These are phyloP conservation scores for Besnoitia besnoiti DNA, from an alignment of 169 alveolate genomes.

Conservation along the genomic window DNA sequence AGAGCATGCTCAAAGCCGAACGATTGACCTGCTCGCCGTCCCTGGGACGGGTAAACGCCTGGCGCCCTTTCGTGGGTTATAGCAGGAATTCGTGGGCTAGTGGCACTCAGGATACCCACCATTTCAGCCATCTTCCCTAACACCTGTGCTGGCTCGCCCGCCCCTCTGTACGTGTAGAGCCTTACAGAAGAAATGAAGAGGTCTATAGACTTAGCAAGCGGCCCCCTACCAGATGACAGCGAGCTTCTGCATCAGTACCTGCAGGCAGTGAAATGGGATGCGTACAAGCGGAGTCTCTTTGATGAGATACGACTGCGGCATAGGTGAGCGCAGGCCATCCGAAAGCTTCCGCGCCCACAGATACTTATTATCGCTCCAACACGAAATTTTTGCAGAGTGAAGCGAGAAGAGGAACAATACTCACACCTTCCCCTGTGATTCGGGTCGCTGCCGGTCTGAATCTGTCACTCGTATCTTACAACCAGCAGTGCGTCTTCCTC, in stretches of 20 bases:
- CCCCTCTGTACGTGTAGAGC: background rate
- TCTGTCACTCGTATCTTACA: background rate
- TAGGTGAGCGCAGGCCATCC: too few species aligned
- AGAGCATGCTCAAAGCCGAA: too few species aligned
- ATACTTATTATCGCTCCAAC: too few species aligned
- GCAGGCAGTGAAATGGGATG: slow-evolving; percentile 40
- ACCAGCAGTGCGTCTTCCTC: background rate
- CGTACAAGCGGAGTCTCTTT: background rate
- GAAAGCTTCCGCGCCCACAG: too few species aligned
- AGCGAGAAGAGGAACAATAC: too few species aligned
- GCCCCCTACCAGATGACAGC: slow-evolving; percentile 33
- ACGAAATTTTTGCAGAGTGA: too few species aligned
- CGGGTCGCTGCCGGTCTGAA: too few species aligned
- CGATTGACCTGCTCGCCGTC: background rate
- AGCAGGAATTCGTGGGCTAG: too few species aligned
- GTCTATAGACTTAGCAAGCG: slow-evolving; percentile 35
- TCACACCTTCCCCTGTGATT: too few species aligned
- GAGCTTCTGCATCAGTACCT: slow-evolving; percentile 26
- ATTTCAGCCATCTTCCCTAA: background rate
- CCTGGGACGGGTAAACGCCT: background rate
- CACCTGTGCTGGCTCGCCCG: background rate
- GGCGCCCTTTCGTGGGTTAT: background rate
- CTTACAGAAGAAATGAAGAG: slow-evolving; percentile 29
- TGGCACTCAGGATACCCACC: too few species aligned
- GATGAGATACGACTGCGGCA: slow-evolving; percentile 34